Evolutionary conservation across 2,329 filamentous ascomycete species (phyloP), one percentile per base, ranked within the genome.

Genomic region (Lasiodiplodia sp.): DNA sequence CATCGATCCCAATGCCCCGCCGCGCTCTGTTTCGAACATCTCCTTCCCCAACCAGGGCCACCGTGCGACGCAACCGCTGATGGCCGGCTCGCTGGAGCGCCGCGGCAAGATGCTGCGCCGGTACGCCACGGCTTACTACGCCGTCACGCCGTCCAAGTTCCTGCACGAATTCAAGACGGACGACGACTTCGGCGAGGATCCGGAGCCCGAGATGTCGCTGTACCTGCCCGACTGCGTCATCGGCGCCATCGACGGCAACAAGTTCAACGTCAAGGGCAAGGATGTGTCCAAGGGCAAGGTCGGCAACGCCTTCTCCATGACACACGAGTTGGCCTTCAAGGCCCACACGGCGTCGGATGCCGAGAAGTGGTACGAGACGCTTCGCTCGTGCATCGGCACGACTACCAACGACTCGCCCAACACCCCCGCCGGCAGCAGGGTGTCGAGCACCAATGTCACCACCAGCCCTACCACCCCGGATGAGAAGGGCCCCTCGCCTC

Each of bases 121-220:
- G 81, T 96, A 92, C 80, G 90, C 89, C 71, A 88, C 92, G 0
- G 89, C 88, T 68, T 97, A 96, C 85, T 99, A 97, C 77, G 95
- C 96, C 68, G 89, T 98, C 58, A 97, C 94, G 0, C 92, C 93
- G 0, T 88, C 92, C 68, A 93, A 92, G 76, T 99, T 91, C 82
- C 83, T 99, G 69, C 96, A 99, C 83, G 94, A 97, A 80, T 99
- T 97, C 86, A 97, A 97, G 82, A 94, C 96, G 76, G 91, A 92
- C 77, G 95, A 98, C 75, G 87, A 90, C 74, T 86, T 88, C 76
- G 83, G 82, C 68, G 85, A 88, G 74, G 93, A 97, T 70, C 93
- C 93, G 11, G 86, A 87, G 68, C 95, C 96, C 0, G 95, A 99
- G 78, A 84, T 96, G 51, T 96, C 92, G 16, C 88, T 99, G 72